Percentiles rank a stretch among this genome's conserved stretches.
These are phyloP conservation scores for Aspergillus affinis DNA, from an alignment of 495 filamentous ascomycete genomes.

Conservation along the genomic window DNA sequence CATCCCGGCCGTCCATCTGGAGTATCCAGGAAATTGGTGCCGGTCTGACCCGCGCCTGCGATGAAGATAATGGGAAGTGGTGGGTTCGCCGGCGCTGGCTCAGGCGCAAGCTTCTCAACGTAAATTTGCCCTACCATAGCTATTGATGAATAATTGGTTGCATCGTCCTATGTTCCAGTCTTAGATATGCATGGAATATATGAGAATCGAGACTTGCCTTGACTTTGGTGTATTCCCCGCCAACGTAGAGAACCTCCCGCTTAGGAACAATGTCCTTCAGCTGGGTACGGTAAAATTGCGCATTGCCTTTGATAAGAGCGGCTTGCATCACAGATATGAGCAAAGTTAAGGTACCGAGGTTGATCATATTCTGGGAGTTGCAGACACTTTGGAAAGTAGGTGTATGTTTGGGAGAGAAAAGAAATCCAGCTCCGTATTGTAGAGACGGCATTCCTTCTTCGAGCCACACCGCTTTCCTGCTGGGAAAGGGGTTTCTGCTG, in stretches of 20 bases:
- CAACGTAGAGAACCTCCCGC: slow-evolving; percentile 14
- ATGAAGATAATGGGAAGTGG: slow-evolving; percentile 46
- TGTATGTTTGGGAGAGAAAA: not conserved
- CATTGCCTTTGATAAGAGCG: not conserved
- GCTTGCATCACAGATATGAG: not conserved
- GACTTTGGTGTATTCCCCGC: slow-evolving; percentile 19
- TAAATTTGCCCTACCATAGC: slow-evolving; percentile 39
- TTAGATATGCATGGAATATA: not conserved
- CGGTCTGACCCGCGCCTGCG: slow-evolving; percentile 46
- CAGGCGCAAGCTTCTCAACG: slow-evolving; percentile 46
- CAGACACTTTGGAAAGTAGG: not conserved
- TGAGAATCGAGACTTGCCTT: slow-evolving; percentile 11
- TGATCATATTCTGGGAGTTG: not conserved
- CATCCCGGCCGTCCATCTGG: slow-evolving; percentile 52
- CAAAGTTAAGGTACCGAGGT: not conserved
- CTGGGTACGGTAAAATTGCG: not conserved
- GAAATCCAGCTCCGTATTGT: too few species aligned
- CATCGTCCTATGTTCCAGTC: not conserved
- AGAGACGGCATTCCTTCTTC: too few species aligned
- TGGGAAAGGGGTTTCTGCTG: not conserved
- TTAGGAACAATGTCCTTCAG: not conserved
- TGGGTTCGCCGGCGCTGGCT: slow-evolving; percentile 7
- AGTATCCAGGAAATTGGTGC: slow-evolving; percentile 50
- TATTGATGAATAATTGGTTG: not conserved
- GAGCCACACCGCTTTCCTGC: not conserved